These are phyloP conservation scores for Paecilomyces formosus DNA, from an alignment of 2,329 filamentous ascomycete species.

Conservation along the genomic window DNA sequence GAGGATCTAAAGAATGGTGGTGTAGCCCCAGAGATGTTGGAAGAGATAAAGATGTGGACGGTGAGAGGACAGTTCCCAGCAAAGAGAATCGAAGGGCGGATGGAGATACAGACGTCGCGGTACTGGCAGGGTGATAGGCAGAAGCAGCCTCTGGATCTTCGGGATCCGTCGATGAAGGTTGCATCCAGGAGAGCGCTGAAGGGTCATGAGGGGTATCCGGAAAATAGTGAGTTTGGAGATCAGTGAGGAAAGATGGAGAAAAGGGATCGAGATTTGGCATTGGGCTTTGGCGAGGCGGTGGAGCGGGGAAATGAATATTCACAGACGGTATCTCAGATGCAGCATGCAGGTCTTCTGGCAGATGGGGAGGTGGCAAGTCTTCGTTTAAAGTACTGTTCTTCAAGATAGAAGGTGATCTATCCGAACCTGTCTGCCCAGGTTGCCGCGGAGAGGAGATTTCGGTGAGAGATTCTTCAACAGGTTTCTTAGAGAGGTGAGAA, in stretches of 20 bases:
- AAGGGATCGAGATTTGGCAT: slow-evolving; percentile 72
- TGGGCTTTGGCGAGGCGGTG: slow-evolving; percentile 37
- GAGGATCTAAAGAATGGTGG: slow-evolving; percentile 86
- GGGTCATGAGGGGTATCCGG: slow-evolving; percentile 79
- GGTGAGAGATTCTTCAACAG: slow-evolving; percentile 1
- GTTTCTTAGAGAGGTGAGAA: slow-evolving; percentile 13
- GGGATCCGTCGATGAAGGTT: slow-evolving; percentile 59
- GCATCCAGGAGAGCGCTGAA: slow-evolving; percentile 83
- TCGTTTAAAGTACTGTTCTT: slow-evolving; percentile 14
- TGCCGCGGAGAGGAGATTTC: neutral
- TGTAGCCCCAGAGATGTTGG: slow-evolving; percentile 76
- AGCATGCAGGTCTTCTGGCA: slow-evolving; percentile 31
- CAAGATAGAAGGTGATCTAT: slow-evolving; percentile 3
- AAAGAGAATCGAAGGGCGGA: slow-evolving; percentile 86
- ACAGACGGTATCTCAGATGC: slow-evolving; percentile 30
- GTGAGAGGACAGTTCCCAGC: slow-evolving; percentile 69
- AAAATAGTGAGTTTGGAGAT: slow-evolving; percentile 90
- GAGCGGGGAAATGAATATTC: slow-evolving; percentile 38
- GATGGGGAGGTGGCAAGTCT: slow-evolving; percentile 26
- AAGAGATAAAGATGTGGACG: slow-evolving; percentile 63
- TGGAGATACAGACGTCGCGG: slow-evolving; percentile 55
- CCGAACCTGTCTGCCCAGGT: slow-evolving; percentile 5
- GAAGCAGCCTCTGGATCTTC: slow-evolving; percentile 58
- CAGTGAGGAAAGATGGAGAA: slow-evolving; percentile 73
- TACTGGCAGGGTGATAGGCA: slow-evolving; percentile 72